A percentile compares a stretch with the other conserved stretches of the same genome.
These are phyloP conservation scores for Fusarium sp. DNA, from an alignment of 2,329 filamentous ascomycete species.

Conservation along the genomic window DNA sequence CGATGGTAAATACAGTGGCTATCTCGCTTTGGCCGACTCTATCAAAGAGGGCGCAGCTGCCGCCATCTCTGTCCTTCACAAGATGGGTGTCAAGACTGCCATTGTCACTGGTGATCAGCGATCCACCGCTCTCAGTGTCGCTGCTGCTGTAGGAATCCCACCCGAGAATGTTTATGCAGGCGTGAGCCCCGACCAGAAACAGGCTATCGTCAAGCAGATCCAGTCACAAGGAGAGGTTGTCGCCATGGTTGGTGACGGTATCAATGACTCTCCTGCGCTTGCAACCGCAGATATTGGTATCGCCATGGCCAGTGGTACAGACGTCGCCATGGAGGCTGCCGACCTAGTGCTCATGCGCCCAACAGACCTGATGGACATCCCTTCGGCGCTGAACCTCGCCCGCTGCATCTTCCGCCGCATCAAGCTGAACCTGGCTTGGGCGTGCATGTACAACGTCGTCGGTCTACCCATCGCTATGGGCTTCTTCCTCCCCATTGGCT, in stretches of 20 bases:
- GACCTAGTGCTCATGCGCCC: slow-evolving; percentile 96
- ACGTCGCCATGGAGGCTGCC: slow-evolving; percentile 97
- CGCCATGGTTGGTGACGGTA: slow-evolving; percentile 97
- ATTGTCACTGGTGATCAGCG: slow-evolving; percentile 95
- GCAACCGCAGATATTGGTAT: slow-evolving; percentile 94
- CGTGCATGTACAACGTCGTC: slow-evolving; percentile 90
- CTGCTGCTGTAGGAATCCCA: slow-evolving; percentile 83
- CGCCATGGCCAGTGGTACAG: slow-evolving; percentile 90
- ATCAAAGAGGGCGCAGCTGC: slow-evolving; percentile 89
- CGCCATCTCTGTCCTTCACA: slow-evolving; percentile 82
- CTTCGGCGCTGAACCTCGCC: slow-evolving; percentile 84
- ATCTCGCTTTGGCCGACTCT: slow-evolving; percentile 86
- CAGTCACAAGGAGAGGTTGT: slow-evolving; percentile 81
- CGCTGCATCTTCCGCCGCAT: slow-evolving; percentile 90
- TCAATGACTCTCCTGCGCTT: slow-evolving; percentile 96
- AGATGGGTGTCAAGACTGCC: slow-evolving; percentile 86
- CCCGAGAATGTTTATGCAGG: slow-evolving; percentile 82
- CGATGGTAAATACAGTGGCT: slow-evolving; percentile 82
- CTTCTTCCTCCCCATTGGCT: slow-evolving; percentile 88
- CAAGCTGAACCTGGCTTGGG: slow-evolving; percentile 93
- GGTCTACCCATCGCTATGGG: slow-evolving; percentile 98
- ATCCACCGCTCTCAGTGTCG: slow-evolving; percentile 86
- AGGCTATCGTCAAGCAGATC: slow-evolving; percentile 81
- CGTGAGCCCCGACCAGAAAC: slow-evolving; percentile 93
- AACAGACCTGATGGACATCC: slow-evolving; percentile 92